These are phyloP conservation scores for Clavispora santaluciae DNA, from an alignment of 805 yeast species.

Conservation along the genomic window DNA sequence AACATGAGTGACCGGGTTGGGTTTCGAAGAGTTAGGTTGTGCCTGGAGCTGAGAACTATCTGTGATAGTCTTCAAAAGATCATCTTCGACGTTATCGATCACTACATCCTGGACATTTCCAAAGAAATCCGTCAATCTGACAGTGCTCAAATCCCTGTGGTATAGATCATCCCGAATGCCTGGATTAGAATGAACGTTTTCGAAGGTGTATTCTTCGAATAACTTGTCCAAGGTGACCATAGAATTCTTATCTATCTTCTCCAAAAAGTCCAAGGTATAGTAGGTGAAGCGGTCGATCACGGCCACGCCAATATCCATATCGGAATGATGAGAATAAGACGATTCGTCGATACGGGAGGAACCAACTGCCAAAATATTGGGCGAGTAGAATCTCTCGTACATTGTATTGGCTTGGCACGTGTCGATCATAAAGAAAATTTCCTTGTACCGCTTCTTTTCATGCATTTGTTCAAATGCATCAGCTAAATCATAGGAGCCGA, in stretches of 20 bases:
- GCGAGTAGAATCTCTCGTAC: conserved; percentile 89
- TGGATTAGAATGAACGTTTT: conserved; percentile 82
- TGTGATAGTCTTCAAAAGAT: conserved; percentile 20
- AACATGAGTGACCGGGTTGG: conserved; percentile 2
- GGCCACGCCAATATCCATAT: conserved; percentile 93
- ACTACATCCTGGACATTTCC: conserved; percentile 85
- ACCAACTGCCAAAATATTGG: conserved; percentile 89
- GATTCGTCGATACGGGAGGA: conserved; percentile 84
- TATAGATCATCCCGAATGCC: conserved; percentile 87
- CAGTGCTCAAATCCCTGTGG: conserved; percentile 59
- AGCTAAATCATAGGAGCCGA: conserved; percentile 91
- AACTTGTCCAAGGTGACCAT: conserved; percentile 73
- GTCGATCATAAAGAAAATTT: conserved; percentile 95
- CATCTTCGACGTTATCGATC: conserved; percentile 53
- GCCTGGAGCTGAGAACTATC: neutral
- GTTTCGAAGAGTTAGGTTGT: neutral
- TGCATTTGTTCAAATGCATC: conserved; percentile 97
- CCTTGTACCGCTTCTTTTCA: conserved; percentile 91
- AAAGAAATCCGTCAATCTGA: conserved; percentile 85
- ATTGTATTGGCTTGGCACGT: conserved; percentile 98
- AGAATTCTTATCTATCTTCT: conserved; percentile 72
- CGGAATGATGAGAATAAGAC: conserved; percentile 94
- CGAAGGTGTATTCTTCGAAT: conserved; percentile 79
- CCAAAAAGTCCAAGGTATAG: conserved; percentile 83
- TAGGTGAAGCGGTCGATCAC: conserved; percentile 96